These are phyloP conservation scores for Aureobasidium sp. DNA, from an alignment of 2,329 filamentous ascomycete species.

Conservation along the genomic window DNA sequence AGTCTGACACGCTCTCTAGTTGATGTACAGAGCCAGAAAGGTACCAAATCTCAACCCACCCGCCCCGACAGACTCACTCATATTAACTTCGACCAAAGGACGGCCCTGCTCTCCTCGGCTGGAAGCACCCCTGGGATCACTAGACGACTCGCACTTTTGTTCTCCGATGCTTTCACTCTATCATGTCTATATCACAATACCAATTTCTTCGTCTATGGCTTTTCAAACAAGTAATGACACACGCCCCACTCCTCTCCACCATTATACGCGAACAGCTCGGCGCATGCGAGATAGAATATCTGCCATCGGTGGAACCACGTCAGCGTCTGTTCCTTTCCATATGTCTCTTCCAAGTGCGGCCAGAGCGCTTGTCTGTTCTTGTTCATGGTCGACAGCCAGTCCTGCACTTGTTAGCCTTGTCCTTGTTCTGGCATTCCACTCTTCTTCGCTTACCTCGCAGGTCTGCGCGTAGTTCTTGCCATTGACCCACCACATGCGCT, in stretches of 20 bases:
- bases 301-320: constrained; percentile 67
- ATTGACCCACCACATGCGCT: constrained; percentile 64
- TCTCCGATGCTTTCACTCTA: background rate
- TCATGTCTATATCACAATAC: constrained; percentile 10
- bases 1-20: constrained; percentile 42
- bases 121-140: constrained; percentile 96
- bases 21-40: constrained; percentile 74
- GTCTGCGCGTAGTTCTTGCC: constrained; percentile 63
- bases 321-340: constrained; percentile 52
- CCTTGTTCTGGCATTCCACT: background rate
- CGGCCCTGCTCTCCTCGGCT: constrained; percentile 80
- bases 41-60: background rate
- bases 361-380: constrained; percentile 54
- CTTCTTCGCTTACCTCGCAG: constrained; percentile 44
- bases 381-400: constrained; percentile 58
- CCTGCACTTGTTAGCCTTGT: constrained; percentile 29
- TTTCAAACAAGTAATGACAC: constrained; percentile 60
- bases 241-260: constrained; percentile 64
- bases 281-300: constrained; percentile 65
- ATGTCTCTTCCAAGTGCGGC: constrained; percentile 58
- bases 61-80: background rate
- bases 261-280: constrained; percentile 60
- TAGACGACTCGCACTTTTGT: constrained; percentile 38
- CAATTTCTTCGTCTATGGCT: constrained; percentile 29
- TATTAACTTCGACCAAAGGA: constrained; percentile 61